phyloP scores from a whole-genome alignment of 1,284 basidiomycete species.

The Stereum hirsutum region DNA sequence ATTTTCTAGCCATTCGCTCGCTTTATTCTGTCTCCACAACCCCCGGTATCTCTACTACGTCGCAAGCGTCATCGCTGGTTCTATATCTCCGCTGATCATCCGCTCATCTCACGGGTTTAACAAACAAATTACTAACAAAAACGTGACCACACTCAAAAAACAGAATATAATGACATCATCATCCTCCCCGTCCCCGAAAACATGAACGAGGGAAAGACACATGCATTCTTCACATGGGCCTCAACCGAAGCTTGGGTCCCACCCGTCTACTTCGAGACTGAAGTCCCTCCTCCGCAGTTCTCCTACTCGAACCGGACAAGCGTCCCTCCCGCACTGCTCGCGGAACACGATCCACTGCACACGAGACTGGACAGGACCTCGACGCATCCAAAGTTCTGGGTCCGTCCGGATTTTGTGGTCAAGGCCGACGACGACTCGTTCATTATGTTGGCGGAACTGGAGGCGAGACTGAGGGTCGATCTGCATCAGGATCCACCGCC shows the following conservation, averaged over 20 bases:
- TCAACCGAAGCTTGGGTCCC: conserved; percentile 89
- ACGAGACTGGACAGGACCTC: conserved; percentile 43
- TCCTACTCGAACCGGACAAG: conserved; percentile 52
- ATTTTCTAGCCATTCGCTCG: background rate
- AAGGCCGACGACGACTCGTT: conserved; percentile 95
- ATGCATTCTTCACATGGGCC: conserved; percentile 85
- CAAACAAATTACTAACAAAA: too few species aligned
- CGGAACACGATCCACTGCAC: conserved; percentile 54
- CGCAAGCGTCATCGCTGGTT: background rate
- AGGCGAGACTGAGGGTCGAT: conserved; percentile 74
- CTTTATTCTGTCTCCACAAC: too few species aligned
- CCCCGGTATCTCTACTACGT: background rate
- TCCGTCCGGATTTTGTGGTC: conserved; percentile 79
- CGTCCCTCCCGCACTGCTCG: conserved; percentile 41
- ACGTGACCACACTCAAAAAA: background rate
- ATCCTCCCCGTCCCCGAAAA: conserved; percentile 83
- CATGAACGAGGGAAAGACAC: conserved; percentile 87
- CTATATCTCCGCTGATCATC: background rate
- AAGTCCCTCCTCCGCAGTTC: conserved; percentile 35
- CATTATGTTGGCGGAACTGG: conserved; percentile 88
- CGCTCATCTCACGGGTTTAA: background rate
- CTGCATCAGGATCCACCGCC: conserved; percentile 33
- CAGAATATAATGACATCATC: conserved; percentile 86
- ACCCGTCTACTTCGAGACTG: conserved; percentile 43
- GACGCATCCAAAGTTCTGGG: conserved; percentile 46